Evolutionary conservation across 2,329 filamentous ascomycete genomes (phyloP), one percentile per base, ranked within the genome.

Genomic region (Apiospora sp.): DNA sequence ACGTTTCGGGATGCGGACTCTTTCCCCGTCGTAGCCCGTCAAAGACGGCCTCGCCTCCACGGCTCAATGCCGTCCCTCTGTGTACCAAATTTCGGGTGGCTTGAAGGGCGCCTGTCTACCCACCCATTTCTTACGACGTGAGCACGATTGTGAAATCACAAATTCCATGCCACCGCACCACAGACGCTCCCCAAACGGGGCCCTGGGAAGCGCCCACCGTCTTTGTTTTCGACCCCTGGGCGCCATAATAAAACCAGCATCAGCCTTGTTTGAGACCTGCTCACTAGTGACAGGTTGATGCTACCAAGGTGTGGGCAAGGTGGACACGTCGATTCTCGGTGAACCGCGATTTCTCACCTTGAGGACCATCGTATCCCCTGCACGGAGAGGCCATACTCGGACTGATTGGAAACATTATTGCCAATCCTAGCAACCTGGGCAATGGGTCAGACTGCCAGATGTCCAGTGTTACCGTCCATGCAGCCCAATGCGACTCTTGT

Each of bases 191-290:
- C 58, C 58, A 64, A 41, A 64, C 58, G 19, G 58, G 58, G 58
- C 58, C 58, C 58, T 64, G 22, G 58, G 58, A 64, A 64, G 34
- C 58, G 34, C 58, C 58, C 34, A 64, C 58, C 19, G 34, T 41
- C 58, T 41, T 64, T 64, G 58, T 64, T 64, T 64, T 64, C 58
- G 58, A 37, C 58, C 58, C 58, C 58, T 64, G 58, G 58, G 58
- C 34, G 34, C 58, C 58, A 64, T 64, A 64, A 64, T 64, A 41
- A 64, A 64, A 41, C 58, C 58, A n/a, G 58, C 58, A 64, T 64
- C 58, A 64, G 58, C 58, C 58, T 41, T 64, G 58, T 64, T 64
- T 41, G 34, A 34, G 41, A 64, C 19, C 58, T n/a, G 58, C 19
- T 41, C 58, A 64, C 34, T 41, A 64, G 41, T n/a, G 58, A n/a